These are phyloP conservation scores for Beta lomatogona DNA, from an alignment of 179 eudicot species.

Conservation along the genomic window DNA sequence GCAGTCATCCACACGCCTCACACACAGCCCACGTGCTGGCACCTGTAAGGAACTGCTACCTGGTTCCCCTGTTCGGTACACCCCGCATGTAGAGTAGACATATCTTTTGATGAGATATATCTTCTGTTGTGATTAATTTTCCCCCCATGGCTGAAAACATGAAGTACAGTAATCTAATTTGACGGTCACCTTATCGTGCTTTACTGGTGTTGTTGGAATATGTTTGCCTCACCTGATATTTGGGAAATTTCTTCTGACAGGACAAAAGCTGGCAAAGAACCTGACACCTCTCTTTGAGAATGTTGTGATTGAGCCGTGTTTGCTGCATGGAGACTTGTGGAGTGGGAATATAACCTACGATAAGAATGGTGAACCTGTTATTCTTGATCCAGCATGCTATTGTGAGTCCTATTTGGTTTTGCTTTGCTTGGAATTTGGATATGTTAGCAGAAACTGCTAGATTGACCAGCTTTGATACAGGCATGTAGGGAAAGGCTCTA, in stretches of 20 bases:
- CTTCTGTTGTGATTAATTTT: not conserved
- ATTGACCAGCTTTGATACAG: not conserved
- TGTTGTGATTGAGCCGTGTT: conserved; percentile 79
- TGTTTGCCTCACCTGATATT: not conserved
- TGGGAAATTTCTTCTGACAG: conserved; percentile 39
- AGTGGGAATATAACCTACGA: conserved; percentile 94
- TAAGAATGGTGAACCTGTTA: conserved; percentile 85
- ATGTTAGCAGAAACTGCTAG: not conserved
- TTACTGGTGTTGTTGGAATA: not conserved
- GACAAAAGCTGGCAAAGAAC: conserved; percentile 75
- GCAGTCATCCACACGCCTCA: not conserved
- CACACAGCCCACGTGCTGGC: not conserved
- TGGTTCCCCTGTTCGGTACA: not conserved
- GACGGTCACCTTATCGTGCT: not conserved
- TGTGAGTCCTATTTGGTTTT: conserved; percentile 57
- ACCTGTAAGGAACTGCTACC: not conserved
- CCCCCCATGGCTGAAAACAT: not conserved
- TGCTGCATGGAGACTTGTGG: conserved; percentile 97
- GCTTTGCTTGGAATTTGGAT: not conserved
- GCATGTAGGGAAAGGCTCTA: not conserved
- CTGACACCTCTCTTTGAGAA: conserved; percentile 69
- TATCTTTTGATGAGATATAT: not conserved
- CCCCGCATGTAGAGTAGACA: not conserved
- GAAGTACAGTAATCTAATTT: not conserved
- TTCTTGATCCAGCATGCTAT: conserved; percentile 97